Base-by-base conservation (phyloP, 768 basidiomycete species). In the Boletus barrowsii region DNA sequence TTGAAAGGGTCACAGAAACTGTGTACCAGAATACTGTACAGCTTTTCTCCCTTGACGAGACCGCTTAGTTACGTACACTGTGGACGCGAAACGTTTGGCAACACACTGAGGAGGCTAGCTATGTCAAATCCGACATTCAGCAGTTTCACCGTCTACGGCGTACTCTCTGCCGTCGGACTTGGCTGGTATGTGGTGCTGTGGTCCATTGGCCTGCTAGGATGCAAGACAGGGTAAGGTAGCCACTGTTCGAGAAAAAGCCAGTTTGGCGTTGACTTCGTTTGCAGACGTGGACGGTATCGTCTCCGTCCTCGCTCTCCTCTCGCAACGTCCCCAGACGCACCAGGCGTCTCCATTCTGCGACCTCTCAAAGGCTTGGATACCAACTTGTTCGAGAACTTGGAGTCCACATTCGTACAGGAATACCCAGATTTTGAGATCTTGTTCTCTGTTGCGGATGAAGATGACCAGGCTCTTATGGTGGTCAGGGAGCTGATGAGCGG, bases 301-400 rank as follows among this genome's bases (percentile, higher is more conserved):
- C 72, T 78, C 47, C 80, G 84, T 32, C 84, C 84, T 29, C 79
- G 80, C 17, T 86, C 85, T 7, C 86, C 83, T 30, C 74, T 81
- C 33, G 72, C 81, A 7, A 75, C 77, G n/a, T 74, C 80, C 29
- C 68, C 75, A 10, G 66, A 76, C 17, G 81, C 82, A 4, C 93
- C 94, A 11, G 96, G 94, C 18, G 96, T 98, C 30, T 92, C 94
- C 3, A 93, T 98, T 61, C 78, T 98, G 47, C 84, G 97, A 43
- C 97, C 97, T 8, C 78, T 99, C 47, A 95, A 95, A 69, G 97
- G 97, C 14, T 77, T 99, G 22, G 97, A 99, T 71, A 83, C 88
- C 54, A 98, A 98, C 69, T 80, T 99, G 18, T 98, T 89, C 71
- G 94, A 97, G 75, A 98, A 98, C 69, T 75, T 99, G 47, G 93